Base-by-base conservation (phyloP, 2,329 filamentous ascomycete genomes). In the Xylariaceae sp. region DNA sequence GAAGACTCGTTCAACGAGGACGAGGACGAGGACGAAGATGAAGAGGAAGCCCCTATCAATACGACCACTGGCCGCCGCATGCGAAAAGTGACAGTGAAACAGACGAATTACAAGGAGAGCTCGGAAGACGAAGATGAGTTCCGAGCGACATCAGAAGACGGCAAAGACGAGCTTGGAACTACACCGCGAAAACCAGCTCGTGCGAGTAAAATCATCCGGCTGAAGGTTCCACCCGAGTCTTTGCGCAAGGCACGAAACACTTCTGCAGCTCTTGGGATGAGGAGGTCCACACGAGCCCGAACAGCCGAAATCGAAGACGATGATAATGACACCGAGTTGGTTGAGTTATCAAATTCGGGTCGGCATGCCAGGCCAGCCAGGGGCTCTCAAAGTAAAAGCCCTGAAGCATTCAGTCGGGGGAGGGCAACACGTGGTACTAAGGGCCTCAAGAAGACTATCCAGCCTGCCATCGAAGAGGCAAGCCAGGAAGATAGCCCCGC, bases 281-380 rank as follows among this genome's bases (percentile, higher is more conserved):
- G 76, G 26, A 66, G 75, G 51, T 56, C 64, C 9, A 80, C 78
- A 9, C 65, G 78, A 24, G 75, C 73, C 13, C 70, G 64, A 41
- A 78, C 76, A 3, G 76, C 73, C 34, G 76, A 81, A 37, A 65
- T 64, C 1, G 72, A 75, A 28, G 76, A 79, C 33, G 66, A 80
- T 35, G 66, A 67, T 0, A 45, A 35, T 12, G 72, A 75, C 22
- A 75, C 76, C 29, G 69, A 72, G 4, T 69, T 81, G 6, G 59
- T 81, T 4, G 77, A 82, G 52, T 64, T 83, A 12, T 76, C 79
- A 4, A 76, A 69, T 51, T 83, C 79, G 7, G 80, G 79, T n/a
- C 72, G 68, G 42, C 79, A 83, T 48, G 72, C 70, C 16, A 67
- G 68, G 31, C 57, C 67, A 2, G 63, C 71, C 22, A 67, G 74